phyloP scores from a whole-genome alignment of 768 basidiomycete species.

The Multifurca ochricompacta region DNA sequence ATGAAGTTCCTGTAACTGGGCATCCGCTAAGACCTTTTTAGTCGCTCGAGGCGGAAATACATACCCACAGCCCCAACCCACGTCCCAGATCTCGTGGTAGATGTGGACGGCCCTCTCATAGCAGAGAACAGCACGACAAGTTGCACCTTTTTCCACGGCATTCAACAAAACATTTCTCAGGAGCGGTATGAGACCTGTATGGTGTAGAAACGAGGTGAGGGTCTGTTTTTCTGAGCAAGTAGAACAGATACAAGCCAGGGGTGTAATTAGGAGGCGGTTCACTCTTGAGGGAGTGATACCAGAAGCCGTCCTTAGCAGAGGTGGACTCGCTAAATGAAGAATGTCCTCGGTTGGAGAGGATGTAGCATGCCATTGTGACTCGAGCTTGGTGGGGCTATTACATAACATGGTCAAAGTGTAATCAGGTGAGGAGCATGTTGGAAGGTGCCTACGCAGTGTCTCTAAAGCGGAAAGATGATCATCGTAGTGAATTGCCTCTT shows the following conservation, averaged over 20 bases:
- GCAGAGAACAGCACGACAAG: conserved; percentile 55
- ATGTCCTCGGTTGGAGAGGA: background rate
- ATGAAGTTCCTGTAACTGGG: conserved; percentile 74
- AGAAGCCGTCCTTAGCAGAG: conserved; percentile 44
- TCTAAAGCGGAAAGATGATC: conserved; percentile 33
- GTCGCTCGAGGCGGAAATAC: conserved; percentile 6
- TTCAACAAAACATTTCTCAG: conserved; percentile 48
- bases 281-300: conserved; percentile 43
- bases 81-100: conserved; percentile 50
- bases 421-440: background rate
- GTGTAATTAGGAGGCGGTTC: conserved; percentile 50
- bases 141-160: conserved; percentile 43
- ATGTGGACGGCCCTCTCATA: conserved; percentile 55
- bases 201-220: background rate
- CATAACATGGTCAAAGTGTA: background rate
- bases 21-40: conserved; percentile 1
- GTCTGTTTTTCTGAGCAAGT: background rate
- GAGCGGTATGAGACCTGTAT: conserved; percentile 61
- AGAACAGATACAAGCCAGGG: conserved; percentile 41
- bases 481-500: conserved; percentile 52
- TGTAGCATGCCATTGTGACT: background rate
- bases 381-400: conserved; percentile 6
- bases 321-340: background rate
- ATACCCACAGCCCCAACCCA: conserved; percentile 48
- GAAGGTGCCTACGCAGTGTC: conserved; percentile 5